Percentiles rank a stretch among this genome's conserved stretches.
These are phyloP conservation scores for Rhodotorula sp. DNA, from an alignment of 1,284 basidiomycete species.

Conservation along the genomic window DNA sequence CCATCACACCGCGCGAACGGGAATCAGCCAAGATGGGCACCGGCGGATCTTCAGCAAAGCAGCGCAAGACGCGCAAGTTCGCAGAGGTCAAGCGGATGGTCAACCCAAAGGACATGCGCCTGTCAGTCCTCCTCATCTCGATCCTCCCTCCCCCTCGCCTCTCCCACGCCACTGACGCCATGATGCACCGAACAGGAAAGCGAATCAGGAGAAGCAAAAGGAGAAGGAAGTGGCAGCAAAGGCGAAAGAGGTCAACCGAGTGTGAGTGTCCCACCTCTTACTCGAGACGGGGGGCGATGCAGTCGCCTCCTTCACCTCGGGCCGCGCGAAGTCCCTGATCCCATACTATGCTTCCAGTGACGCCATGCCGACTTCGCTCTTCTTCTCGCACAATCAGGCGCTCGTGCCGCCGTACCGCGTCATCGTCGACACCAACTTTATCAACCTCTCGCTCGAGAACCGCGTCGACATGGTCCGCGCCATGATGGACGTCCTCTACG, in stretches of 20 bases:
- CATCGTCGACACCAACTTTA: constrained; percentile 98
- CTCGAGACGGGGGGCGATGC: background rate
- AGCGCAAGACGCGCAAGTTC: constrained; percentile 40
- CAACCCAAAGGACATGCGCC: constrained; percentile 87
- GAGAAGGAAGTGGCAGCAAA: constrained; percentile 54
- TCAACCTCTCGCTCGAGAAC: constrained; percentile 98
- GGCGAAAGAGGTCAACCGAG: constrained; percentile 51
- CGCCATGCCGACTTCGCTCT: constrained; percentile 82
- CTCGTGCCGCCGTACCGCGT: constrained; percentile 96
- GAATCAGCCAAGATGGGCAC: constrained; percentile 22
- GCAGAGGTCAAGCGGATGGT: constrained; percentile 80
- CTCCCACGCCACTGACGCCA: background rate
- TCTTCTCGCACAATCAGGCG: constrained; percentile 92
- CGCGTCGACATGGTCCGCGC: constrained; percentile 93
- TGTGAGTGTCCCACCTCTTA: constrained; percentile 47
- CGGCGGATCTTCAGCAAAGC: constrained; percentile 9
- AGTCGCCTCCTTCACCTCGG: background rate
- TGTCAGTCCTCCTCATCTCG: constrained; percentile 56
- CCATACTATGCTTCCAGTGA: constrained; percentile 55
- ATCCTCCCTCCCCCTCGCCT: background rate
- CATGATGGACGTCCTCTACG: constrained; percentile 99
- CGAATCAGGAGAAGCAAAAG: constrained; percentile 54
- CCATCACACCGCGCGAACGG: background rate
- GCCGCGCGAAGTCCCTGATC: constrained; percentile 13
- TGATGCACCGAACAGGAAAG: constrained; percentile 49